phyloP scores from a whole-genome alignment of 2,329 filamentous ascomycete genomes.

The Geosmithia putterillii region DNA sequence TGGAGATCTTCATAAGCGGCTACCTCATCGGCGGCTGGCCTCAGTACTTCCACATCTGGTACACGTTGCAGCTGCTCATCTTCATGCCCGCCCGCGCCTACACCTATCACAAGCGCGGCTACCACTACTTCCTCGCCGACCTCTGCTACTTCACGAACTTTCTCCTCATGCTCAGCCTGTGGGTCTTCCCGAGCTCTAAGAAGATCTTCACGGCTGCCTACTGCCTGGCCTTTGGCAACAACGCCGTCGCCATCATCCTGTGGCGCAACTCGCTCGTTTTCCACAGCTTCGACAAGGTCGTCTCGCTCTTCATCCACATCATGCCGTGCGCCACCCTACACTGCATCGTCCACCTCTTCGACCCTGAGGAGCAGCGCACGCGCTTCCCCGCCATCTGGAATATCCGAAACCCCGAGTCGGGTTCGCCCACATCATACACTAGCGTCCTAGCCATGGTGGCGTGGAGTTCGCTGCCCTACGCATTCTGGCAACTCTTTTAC shows the following conservation, averaged over 20 bases:
- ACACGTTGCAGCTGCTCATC: conserved; percentile 74
- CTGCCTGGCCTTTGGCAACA: conserved; percentile 90
- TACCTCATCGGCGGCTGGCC: conserved; percentile 83
- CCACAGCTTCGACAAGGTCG: conserved; percentile 96
- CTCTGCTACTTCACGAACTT: conserved; percentile 98
- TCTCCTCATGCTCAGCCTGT: conserved; percentile 68
- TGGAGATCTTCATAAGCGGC: conserved; percentile 95
- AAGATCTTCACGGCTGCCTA: conserved; percentile 85
- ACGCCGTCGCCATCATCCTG: conserved; percentile 95
- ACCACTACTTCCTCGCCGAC: conserved; percentile 94
- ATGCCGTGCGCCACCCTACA: conserved; percentile 95
- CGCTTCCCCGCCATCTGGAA: conserved; percentile 78
- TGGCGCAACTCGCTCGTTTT: conserved; percentile 98
- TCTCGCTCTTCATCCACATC: conserved; percentile 97
- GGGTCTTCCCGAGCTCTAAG: conserved; percentile 84
- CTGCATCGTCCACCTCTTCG: conserved; percentile 75
- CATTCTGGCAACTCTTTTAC: conserved; percentile 84
- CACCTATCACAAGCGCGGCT: conserved; percentile 81
- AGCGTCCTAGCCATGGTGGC: conserved; percentile 73
- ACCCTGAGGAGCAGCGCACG: conserved; percentile 48
- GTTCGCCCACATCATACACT: conserved; percentile 69
- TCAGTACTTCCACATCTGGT: conserved; percentile 86
- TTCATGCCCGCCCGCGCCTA: conserved; percentile 96
- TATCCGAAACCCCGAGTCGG: conserved; percentile 57
- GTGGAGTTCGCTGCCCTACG: conserved; percentile 90